Evolutionary conservation across 2,329 filamentous ascomycete genomes (phyloP).

Genomic region (Knufia fluminis): DNA sequence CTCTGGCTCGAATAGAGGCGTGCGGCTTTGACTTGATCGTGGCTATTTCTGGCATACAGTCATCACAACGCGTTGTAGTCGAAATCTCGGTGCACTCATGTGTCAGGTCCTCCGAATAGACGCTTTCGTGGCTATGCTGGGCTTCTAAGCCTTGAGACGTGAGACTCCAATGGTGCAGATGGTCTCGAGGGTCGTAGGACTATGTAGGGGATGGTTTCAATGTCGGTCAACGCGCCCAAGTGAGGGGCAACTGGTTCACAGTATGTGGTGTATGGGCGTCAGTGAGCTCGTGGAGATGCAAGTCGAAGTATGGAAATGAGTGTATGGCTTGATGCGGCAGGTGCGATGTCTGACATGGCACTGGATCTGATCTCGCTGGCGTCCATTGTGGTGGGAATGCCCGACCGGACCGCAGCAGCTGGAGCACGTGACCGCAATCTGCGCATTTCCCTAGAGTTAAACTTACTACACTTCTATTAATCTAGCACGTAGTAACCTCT

Average conservation of each 20-base stretch:
- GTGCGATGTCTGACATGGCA: not conserved
- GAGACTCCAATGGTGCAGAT: not conserved
- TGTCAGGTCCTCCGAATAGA: not conserved
- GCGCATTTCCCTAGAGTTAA: too few species aligned
- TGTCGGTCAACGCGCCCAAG: not conserved
- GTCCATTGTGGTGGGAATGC: not conserved
- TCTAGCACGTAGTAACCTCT: too few species aligned
- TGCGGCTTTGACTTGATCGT: not conserved
- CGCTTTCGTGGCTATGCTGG: not conserved
- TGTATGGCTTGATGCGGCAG: not conserved
- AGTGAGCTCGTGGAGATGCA: not conserved
- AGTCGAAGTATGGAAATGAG: not conserved
- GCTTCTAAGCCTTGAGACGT: not conserved
- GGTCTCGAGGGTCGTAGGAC: not conserved
- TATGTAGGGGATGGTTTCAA: not conserved
- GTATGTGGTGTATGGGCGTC: not conserved
- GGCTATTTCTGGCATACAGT: not conserved
- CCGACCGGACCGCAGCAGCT: too few species aligned
- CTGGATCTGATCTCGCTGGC: not conserved
- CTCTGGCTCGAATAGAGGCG: not conserved
- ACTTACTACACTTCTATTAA: too few species aligned
- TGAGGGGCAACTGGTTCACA: not conserved
- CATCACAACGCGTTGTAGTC: not conserved
- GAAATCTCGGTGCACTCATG: not conserved
- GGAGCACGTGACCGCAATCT: too few species aligned